Evolutionary conservation across 2,329 filamentous ascomycete genomes (phyloP).

Genomic region (Phyllosticta ampelicida): DNA sequence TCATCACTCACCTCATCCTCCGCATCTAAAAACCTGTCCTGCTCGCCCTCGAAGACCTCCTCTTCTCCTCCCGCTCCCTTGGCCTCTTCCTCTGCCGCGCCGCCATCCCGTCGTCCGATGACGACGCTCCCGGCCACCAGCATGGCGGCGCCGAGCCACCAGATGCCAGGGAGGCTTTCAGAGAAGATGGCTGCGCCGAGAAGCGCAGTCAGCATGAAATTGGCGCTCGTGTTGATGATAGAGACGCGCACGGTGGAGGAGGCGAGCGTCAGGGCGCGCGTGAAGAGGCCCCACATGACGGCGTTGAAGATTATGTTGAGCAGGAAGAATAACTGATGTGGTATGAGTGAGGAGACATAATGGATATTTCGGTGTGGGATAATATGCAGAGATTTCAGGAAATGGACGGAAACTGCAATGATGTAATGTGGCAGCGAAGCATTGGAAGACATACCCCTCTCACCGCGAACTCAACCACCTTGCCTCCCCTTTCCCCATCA

Average conservation of each 20-base stretch:
- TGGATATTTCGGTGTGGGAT: not conserved
- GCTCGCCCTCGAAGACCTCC: constrained; percentile 32
- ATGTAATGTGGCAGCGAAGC: not conserved
- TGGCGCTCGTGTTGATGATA: constrained; percentile 72
- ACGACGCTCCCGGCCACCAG: constrained; percentile 69
- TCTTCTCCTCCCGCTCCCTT: constrained; percentile 12
- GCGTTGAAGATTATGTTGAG: constrained; percentile 67
- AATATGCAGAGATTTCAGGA: not conserved
- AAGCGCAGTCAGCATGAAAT: constrained; percentile 69
- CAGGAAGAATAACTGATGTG: constrained; percentile 55
- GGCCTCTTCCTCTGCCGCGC: not conserved
- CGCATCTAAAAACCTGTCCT: constrained; percentile 20
- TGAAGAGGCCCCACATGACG: constrained; percentile 79
- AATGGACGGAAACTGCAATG: not conserved
- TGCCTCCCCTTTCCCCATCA: constrained; percentile 33
- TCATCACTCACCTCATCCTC: constrained; percentile 13
- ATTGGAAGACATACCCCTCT: constrained; percentile 36
- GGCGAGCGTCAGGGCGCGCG: constrained; percentile 61
- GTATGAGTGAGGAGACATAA: not conserved
- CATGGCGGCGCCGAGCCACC: constrained; percentile 65
- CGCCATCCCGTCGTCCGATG: constrained; percentile 59
- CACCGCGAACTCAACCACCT: constrained; percentile 39
- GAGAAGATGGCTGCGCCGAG: constrained; percentile 60
- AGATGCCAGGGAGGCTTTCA: constrained; percentile 59
- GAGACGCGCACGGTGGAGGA: constrained; percentile 68